Evolutionary conservation across 805 yeast genomes (phyloP), one percentile per base, ranked within the genome.

Genomic region (Yamadazyma paraphyllophila): DNA sequence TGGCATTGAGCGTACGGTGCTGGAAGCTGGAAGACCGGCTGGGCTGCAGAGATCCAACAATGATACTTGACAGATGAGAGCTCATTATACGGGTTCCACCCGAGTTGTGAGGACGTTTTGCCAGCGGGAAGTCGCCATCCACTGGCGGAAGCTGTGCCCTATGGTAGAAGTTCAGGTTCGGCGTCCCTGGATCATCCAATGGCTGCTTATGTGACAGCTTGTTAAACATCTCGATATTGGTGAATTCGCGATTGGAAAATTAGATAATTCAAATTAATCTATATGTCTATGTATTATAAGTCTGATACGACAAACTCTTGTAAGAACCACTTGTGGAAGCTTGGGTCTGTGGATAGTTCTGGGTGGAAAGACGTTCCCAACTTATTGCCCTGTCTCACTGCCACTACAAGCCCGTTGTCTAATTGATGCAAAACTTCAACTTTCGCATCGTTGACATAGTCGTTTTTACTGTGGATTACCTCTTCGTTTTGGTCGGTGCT

Each of bases 291-390:
- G 7, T 16, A 34, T 12, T 34, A 34, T 16, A 13, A n/a, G 20
- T 15, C 51, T 24, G 6, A 16, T 20, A 34, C 39, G 12, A 83
- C 83, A 62, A 81, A 82, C 53, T 78, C 80, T 48, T 71, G 72
- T 30, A 85, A 53, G 60, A 83, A 87, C 86, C 88, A 86, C 54
- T 77, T 73, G 60, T 87, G 95, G 57, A 87, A 78, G 27, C 85
- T 64, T 36, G 59, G 55, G 51, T 83, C 88, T 11, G 60, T 63
- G 1, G 83, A 65, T 31, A 87, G 70, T 61, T 87, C 95, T 0
- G 95, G 95, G 60, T 87, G 95, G 62, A 87, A 87, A 1, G 89
- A 81, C 0, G 91, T 86, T 2, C 89, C 92, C 41, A 86, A 61
- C 29, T 79, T 67, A 32, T 73, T 73, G 0, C 84, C 87, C 59